phyloP scores from a whole-genome alignment of 371 early-diverging fungal species.

The Batrachochytrium dendrobatidis region DNA sequence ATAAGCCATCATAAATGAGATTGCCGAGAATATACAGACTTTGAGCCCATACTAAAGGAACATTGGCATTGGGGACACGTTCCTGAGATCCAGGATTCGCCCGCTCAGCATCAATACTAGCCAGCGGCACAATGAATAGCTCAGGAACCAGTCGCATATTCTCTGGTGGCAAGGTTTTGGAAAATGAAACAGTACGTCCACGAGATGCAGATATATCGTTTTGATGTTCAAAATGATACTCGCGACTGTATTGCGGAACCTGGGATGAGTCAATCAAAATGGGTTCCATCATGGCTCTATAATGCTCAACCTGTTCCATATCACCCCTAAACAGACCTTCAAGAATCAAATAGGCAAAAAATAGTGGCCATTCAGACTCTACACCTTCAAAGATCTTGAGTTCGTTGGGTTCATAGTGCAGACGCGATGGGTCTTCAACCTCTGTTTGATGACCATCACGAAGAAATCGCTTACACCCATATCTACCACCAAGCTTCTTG shows the following conservation, averaged over 20 bases:
- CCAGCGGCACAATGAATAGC: slow-evolving; percentile 72
- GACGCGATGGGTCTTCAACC: slow-evolving; percentile 62
- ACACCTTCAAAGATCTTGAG: slow-evolving; percentile 79
- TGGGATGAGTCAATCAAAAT: slow-evolving; percentile 61
- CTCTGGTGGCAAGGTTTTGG: slow-evolving; percentile 17
- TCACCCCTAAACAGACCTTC: slow-evolving; percentile 74
- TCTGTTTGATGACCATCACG: slow-evolving; percentile 86
- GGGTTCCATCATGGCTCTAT: slow-evolving; percentile 57
- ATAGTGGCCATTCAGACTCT: slow-evolving; percentile 89
- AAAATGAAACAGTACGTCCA: slow-evolving; percentile 7
- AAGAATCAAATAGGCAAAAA: slow-evolving; percentile 82
- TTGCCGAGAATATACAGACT: slow-evolving; percentile 73
- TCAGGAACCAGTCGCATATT: slow-evolving; percentile 43
- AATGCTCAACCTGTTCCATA: slow-evolving; percentile 60
- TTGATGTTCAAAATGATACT: slow-evolving; percentile 8
- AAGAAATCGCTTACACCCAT: slow-evolving; percentile 82
- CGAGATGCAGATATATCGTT: not conserved
- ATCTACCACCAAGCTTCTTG: slow-evolving; percentile 73
- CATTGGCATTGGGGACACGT: slow-evolving; percentile 78
- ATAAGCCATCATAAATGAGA: slow-evolving; percentile 67
- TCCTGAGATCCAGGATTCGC: slow-evolving; percentile 63
- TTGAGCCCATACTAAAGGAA: slow-evolving; percentile 87
- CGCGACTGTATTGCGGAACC: slow-evolving; percentile 18
- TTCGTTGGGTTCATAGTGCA: slow-evolving; percentile 80
- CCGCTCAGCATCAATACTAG: slow-evolving; percentile 67